Percentiles rank a stretch among this genome's conserved stretches.
Conservation (phyloP, 306 rosid genomes). For the Citrullus colocynthis region DNA sequence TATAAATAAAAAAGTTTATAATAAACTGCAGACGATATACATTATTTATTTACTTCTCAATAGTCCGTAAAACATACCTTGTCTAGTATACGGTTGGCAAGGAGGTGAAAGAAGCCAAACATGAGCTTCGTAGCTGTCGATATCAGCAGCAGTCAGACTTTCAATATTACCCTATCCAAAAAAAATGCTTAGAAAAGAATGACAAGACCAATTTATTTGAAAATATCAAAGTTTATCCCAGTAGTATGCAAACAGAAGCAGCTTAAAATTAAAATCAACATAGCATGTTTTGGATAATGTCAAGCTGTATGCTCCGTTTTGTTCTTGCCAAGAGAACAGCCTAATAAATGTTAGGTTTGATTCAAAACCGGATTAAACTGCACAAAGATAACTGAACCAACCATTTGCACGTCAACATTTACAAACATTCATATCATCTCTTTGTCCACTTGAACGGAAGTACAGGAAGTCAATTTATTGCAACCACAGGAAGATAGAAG, state of each 20-base stretch:
- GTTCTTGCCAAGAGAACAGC: neutral
- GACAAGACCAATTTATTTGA: neutral
- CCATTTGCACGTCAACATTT: neutral
- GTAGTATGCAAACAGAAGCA: neutral
- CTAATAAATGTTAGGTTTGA: neutral
- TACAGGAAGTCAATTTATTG: neutral
- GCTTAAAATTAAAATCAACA: neutral
- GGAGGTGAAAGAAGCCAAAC: slow-evolving; percentile 99
- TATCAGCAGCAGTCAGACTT: slow-evolving; percentile 64
- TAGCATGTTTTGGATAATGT: neutral
- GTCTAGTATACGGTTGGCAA: slow-evolving; percentile 97
- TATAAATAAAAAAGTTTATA: neutral
- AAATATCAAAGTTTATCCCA: neutral
- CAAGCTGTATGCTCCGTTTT: neutral
- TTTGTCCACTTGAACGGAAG: neutral
- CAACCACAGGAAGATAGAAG: neutral
- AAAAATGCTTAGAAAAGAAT: neutral
- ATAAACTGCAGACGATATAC: neutral
- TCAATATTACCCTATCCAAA: slow-evolving; percentile 70
- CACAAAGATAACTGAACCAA: neutral
- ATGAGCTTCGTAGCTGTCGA: slow-evolving; percentile 50
- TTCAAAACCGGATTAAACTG: neutral
- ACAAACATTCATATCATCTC: neutral
- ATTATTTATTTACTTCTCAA: neutral
- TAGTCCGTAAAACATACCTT: slow-evolving; percentile 27